A percentile compares a stretch with the other conserved stretches of the same genome.
phyloP scores from a whole-genome alignment of 2,329 filamentous ascomycete genomes.

The Paramyrothecium roridum region DNA sequence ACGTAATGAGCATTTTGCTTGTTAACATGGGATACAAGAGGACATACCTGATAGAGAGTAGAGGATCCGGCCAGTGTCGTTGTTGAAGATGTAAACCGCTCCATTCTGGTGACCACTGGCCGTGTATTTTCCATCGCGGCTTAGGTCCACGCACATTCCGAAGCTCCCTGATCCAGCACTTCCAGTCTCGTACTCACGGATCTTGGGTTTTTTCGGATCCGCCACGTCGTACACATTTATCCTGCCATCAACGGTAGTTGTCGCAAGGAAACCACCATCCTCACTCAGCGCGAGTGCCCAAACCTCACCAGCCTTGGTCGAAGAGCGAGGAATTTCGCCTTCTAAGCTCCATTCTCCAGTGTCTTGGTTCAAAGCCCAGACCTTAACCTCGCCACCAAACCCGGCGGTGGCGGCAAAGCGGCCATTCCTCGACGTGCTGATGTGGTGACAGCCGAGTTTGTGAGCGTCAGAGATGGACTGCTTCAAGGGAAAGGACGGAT shows the following conservation, averaged over 20 bases:
- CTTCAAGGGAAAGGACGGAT: slow-evolving; percentile 69
- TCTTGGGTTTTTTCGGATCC: slow-evolving; percentile 55
- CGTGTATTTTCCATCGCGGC: slow-evolving; percentile 75
- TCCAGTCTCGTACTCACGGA: slow-evolving; percentile 79
- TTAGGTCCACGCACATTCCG: slow-evolving; percentile 82
- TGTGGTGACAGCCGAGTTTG: slow-evolving; percentile 86
- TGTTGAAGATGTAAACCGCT: slow-evolving; percentile 91
- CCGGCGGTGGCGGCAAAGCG: slow-evolving; percentile 76
- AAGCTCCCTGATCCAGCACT: slow-evolving; percentile 75
- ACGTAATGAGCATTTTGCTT: background rate
- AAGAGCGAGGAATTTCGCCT: slow-evolving; percentile 37
- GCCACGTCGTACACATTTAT: slow-evolving; percentile 83
- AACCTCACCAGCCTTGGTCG: slow-evolving; percentile 64
- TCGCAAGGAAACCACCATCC: slow-evolving; percentile 81
- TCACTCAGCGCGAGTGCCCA: slow-evolving; percentile 88
- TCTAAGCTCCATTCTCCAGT: slow-evolving; percentile 47
- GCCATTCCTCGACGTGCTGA: slow-evolving; percentile 68
- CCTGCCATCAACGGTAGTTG: slow-evolving; percentile 81
- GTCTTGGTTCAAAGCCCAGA: slow-evolving; percentile 67
- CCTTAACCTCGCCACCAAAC: slow-evolving; percentile 83
- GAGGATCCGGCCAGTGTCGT: slow-evolving; percentile 77
- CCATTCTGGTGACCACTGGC: slow-evolving; percentile 93
- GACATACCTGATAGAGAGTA: slow-evolving; percentile 78
- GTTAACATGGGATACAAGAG: background rate
- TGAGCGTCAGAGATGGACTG: slow-evolving; percentile 82